phyloP scores from a whole-genome alignment of 768 basidiomycete species.

The Panaeolus papilionaceus region DNA sequence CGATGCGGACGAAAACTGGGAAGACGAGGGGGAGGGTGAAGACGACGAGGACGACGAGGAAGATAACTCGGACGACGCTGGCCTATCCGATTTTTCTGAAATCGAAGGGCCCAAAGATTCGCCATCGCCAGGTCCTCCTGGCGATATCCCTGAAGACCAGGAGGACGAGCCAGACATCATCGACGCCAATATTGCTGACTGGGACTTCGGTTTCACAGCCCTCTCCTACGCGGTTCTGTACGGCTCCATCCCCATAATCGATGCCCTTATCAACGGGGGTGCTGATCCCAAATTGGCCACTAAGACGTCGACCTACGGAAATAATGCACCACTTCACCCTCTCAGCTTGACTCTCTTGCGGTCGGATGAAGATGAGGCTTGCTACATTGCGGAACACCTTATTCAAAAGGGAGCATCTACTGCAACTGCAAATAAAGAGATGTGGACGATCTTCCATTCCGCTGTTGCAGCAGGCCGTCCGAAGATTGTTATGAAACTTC shows the following conservation, averaged over 20 bases:
- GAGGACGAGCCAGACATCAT: conserved; percentile 59
- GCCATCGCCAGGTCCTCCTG: conserved; percentile 22
- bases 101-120: conserved; percentile 18
- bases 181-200: conserved; percentile 58
- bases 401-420: conserved; percentile 48
- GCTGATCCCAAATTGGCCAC: conserved; percentile 49
- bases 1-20: conserved; percentile 29
- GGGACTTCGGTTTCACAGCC: conserved; percentile 63
- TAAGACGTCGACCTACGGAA: conserved; percentile 28
- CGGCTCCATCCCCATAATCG: conserved; percentile 49
- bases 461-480: conserved; percentile 41
- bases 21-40: conserved; percentile 31
- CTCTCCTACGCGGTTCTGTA: conserved; percentile 57
- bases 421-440: conserved; percentile 42
- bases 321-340: conserved; percentile 38
- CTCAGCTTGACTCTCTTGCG: conserved; percentile 46
- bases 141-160: conserved; percentile 55
- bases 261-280: conserved; percentile 52
- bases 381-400: conserved; percentile 45
- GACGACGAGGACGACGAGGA: conserved; percentile 27
- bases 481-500: conserved; percentile 47
- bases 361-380: conserved; percentile 47
- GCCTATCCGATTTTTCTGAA: conserved; percentile 25
- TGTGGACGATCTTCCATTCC: conserved; percentile 47
- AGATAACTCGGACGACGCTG: conserved; percentile 21